Conservation (phyloP, 2,329 filamentous ascomycete genomes). For the Diaporthe sp. region DNA sequence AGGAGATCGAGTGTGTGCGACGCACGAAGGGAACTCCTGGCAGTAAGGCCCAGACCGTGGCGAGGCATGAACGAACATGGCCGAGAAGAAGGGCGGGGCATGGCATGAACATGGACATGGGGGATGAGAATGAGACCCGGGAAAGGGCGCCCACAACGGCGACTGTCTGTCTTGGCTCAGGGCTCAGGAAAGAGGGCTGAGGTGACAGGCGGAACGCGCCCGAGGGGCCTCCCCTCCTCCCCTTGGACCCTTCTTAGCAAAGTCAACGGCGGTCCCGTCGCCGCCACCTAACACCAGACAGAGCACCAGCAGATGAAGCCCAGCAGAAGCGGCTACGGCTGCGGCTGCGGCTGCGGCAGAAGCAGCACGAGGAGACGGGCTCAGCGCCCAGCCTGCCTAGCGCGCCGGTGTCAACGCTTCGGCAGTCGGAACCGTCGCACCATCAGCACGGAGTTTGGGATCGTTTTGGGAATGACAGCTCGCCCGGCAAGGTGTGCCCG, state of each 20-base stretch:
- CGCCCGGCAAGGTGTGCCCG: conserved; percentile 19
- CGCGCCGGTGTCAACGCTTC: conserved; percentile 22
- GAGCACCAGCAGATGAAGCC: not conserved
- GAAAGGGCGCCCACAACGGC: not conserved
- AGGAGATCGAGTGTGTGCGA: not conserved
- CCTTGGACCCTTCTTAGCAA: not conserved
- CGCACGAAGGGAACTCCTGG: conserved; percentile 9
- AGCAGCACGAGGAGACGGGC: not conserved
- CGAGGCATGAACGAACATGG: conserved; percentile 1
- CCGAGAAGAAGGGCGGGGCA: not conserved
- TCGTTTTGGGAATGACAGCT: conserved; percentile 34
- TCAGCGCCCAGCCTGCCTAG: conserved; percentile 19
- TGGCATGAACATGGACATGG: conserved; percentile 11
- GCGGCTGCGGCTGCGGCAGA: not conserved
- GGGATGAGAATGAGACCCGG: not conserved
- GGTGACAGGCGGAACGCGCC: conserved; percentile 12
- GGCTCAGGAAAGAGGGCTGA: conserved; percentile 29
- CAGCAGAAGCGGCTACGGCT: not conserved
- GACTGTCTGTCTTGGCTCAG: conserved; percentile 2
- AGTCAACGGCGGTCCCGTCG: not conserved
- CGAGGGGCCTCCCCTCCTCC: not conserved
- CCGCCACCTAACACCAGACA: not conserved
- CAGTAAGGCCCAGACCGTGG: not conserved
- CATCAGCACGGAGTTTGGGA: conserved; percentile 30
- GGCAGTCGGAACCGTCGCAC: conserved; percentile 31